Percentiles rank a stretch among this genome's conserved stretches.
Conservation (phyloP, 345 rosid genomes). For the Firmiana major region DNA sequence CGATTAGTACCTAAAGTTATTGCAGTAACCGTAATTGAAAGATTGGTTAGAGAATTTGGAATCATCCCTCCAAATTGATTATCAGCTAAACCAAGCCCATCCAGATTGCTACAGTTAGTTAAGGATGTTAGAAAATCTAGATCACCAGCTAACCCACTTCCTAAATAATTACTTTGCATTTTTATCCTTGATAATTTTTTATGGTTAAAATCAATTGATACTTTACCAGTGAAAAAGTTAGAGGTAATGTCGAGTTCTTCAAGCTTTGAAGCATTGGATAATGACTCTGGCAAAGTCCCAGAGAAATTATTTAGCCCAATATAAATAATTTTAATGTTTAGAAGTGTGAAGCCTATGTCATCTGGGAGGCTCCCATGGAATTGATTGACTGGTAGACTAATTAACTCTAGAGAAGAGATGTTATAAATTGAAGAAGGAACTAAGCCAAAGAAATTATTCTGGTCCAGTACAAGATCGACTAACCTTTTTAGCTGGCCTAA, state of each 20-base stretch:
- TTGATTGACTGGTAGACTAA: neutral
- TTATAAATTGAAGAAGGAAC: conserved; percentile 1
- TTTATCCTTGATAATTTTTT: neutral
- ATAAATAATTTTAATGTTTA: neutral
- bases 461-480: accelerated
- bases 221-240: neutral
- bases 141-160: neutral
- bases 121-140: neutral
- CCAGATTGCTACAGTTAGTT: neutral
- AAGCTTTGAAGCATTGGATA: no score
- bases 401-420: neutral
- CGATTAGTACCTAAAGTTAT: neutral
- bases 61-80: neutral
- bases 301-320: neutral
- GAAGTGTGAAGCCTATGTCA: conserved; percentile 13
- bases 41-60: neutral
- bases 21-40: neutral
- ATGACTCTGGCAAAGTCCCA: neutral
- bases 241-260: no score
- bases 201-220: neutral
- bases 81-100: neutral
- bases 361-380: conserved; percentile 9
- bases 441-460: neutral
- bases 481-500: neutral
- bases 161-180: neutral